Evolutionary conservation across 2,329 filamentous ascomycete species (phyloP).

Genomic region (Thyridium curvatum): DNA sequence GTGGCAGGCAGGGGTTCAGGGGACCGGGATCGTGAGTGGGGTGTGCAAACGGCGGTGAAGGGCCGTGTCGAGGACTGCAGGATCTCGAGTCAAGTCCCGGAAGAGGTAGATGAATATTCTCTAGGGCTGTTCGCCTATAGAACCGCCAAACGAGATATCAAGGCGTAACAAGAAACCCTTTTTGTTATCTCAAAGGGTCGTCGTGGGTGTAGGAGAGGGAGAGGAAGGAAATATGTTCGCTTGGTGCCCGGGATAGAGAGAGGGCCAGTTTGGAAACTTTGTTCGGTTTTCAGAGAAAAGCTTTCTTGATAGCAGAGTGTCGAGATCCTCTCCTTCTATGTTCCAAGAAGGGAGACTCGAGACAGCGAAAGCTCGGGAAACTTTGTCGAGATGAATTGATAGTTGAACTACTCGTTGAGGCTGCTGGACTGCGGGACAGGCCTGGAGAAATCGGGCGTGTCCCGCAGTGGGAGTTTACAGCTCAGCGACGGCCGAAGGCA

Average conservation of each 20-base stretch:
- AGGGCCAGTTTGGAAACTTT: slow-evolving; percentile 10
- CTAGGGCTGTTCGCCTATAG: too few species aligned
- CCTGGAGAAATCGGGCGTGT: slow-evolving; percentile 43
- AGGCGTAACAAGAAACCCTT: not conserved
- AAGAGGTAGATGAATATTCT: not conserved
- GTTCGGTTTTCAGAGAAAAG: slow-evolving; percentile 28
- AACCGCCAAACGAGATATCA: not conserved
- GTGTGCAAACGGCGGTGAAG: slow-evolving; percentile 30
- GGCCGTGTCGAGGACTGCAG: slow-evolving; percentile 2
- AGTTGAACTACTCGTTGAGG: slow-evolving; percentile 66
- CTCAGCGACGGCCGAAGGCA: slow-evolving; percentile 77
- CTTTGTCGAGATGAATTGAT: slow-evolving; percentile 60
- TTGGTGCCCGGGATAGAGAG: slow-evolving; percentile 4
- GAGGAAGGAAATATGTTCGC: slow-evolving; percentile 1
- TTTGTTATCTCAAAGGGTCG: too few species aligned
- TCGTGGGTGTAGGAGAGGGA: not conserved
- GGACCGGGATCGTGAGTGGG: slow-evolving; percentile 7
- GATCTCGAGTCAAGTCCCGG: too few species aligned
- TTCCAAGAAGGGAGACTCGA: slow-evolving; percentile 14
- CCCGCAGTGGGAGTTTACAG: slow-evolving; percentile 88
- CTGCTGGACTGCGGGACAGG: slow-evolving; percentile 78
- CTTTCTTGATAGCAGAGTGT: slow-evolving; percentile 18
- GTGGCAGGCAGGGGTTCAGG: slow-evolving; percentile 5
- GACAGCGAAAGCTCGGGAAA: slow-evolving; percentile 51
- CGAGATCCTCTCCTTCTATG: slow-evolving; percentile 1